Base-by-base conservation (phyloP, 2,329 filamentous ascomycete genomes). In the Aureobasidium leucospermi region DNA sequence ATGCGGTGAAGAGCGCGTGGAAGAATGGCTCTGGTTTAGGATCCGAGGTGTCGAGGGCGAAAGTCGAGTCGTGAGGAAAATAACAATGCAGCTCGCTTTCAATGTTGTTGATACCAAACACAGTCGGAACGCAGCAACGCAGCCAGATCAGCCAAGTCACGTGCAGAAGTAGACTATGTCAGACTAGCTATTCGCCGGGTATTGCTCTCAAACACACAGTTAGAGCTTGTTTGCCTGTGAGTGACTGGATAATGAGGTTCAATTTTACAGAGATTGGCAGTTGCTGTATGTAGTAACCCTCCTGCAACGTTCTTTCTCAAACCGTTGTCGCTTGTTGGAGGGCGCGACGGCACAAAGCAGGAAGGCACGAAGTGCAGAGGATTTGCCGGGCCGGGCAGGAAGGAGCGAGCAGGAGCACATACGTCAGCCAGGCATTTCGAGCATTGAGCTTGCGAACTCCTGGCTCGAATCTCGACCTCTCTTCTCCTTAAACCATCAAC, bases 181-280 rank as follows among this genome's bases (percentile, higher is more conserved):
- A 23, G 23, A 23, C 23, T 23, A 23, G 23, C 3, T 23, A 23
- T 1, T 8, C 6, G 47, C 6, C 47, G 47, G 19, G 19, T 19
- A 43, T 39, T 15, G 34, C 51, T 31, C 52, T 7, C 28, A 42
- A 23, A 36, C 31, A 9, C 51, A 43, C 31, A 32, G 53, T 29
- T 11, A 47, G 10, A 47, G 32, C 15, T 39, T 45, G 53, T 57
- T 57, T 57, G 53, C 53, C 15, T 31, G 6, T 11, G 11, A 38
- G 53, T n/a, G 16, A 28, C 13, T 8, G 9, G 13, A 43, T 47
- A 39, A 57, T 57, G 39, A 47, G 53, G 13, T 23, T 48, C 34
- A 58, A 58, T 58, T 39, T 58, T 45, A 9, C 9, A 23, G 45
- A 58, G 19, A 58, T 58, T 41, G 36, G 55, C 55, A 19, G 55